Evolutionary conservation across 345 rosid genomes (phyloP).

Genomic region (Populus deltoides): DNA sequence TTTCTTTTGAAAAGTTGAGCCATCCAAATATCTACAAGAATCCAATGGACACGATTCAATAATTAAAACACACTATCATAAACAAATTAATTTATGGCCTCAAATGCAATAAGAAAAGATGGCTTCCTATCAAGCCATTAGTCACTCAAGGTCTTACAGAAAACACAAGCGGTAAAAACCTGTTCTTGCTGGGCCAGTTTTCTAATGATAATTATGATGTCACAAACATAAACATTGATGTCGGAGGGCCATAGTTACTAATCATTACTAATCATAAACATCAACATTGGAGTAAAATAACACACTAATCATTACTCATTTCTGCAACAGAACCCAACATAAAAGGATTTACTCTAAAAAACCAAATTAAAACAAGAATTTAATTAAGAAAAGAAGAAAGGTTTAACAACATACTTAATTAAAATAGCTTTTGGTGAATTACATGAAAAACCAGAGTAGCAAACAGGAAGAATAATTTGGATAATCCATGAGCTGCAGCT

Average conservation of each 20-base stretch:
- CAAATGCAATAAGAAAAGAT: not conserved
- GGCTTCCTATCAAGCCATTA: not conserved
- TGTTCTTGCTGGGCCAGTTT: not conserved
- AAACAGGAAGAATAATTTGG: conserved; percentile 23
- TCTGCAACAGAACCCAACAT: too few species aligned
- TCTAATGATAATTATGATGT: not conserved
- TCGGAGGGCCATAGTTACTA: not conserved
- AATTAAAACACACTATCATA: too few species aligned
- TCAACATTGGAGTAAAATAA: too few species aligned
- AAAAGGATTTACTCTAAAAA: not conserved
- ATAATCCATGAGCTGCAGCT: conserved; percentile 31
- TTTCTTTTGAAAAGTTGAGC: too few species aligned
- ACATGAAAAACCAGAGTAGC: conserved; percentile 30
- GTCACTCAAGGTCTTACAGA: not conserved
- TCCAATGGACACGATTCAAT: too few species aligned
- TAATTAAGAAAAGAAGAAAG: not conserved
- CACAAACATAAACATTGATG: not conserved
- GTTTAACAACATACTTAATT: not conserved
- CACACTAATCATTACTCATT: too few species aligned
- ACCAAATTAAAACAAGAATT: not conserved
- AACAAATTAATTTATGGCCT: not conserved
- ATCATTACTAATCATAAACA: too few species aligned
- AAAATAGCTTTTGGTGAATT: conserved; percentile 29
- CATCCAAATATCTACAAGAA: too few species aligned
- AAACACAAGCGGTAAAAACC: not conserved